Conservation (phyloP, 1,139 yeast species). For the Candida glucosophila region DNA sequence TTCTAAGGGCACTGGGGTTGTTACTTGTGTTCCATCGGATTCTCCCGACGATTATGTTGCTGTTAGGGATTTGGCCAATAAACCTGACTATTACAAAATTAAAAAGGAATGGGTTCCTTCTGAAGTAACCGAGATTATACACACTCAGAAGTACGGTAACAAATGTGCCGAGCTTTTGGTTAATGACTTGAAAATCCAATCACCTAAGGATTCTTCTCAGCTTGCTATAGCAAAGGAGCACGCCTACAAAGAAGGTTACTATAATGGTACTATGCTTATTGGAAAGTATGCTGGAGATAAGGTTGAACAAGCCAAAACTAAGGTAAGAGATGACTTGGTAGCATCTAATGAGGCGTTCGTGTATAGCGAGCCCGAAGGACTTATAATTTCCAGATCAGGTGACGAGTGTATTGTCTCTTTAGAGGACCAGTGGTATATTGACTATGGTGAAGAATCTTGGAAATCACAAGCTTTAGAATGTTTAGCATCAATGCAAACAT, state of each 20-base stretch:
- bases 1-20: constrained; percentile 97
- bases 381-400: constrained; percentile 89
- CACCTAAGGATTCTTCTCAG: constrained; percentile 85
- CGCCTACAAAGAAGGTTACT: constrained; percentile 95
- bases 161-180: constrained; percentile 80
- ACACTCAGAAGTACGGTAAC: constrained; percentile 82
- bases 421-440: constrained; percentile 98
- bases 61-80: constrained; percentile 71
- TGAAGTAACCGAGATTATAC: constrained; percentile 66
- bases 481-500: constrained; percentile 69
- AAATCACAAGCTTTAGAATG: constrained; percentile 78
- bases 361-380: constrained; percentile 90
- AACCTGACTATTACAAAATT: constrained; percentile 85
- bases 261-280: constrained; percentile 71
- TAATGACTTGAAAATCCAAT: constrained; percentile 81
- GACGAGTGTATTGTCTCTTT: constrained; percentile 94
- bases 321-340: constrained; percentile 75
- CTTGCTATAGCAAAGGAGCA: constrained; percentile 89
- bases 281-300: constrained; percentile 85
- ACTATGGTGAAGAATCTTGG: constrained; percentile 96
- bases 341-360: constrained; percentile 75
- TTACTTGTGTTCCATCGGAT: constrained; percentile 96
- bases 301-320: constrained; percentile 86
- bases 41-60: constrained; percentile 97
- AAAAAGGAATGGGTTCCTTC: constrained; percentile 79